A percentile compares a stretch with the other conserved stretches of the same genome.
These are phyloP conservation scores for Nemania sp. DNA, from an alignment of 2,329 filamentous ascomycete species.

Conservation along the genomic window DNA sequence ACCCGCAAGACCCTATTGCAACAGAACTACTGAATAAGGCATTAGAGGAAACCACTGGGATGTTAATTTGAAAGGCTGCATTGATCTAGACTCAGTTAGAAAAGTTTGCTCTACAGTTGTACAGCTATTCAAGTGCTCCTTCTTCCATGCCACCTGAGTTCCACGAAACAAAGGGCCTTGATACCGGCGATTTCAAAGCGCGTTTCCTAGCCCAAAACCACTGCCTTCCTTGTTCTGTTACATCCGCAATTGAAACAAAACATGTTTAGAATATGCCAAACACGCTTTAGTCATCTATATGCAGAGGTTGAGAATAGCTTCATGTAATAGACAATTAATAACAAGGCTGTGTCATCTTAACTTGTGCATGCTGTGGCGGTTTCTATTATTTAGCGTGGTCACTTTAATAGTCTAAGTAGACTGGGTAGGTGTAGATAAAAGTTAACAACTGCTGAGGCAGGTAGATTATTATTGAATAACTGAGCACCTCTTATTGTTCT, in stretches of 20 bases:
- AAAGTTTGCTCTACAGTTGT: not conserved
- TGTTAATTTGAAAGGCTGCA: slow-evolving; percentile 38
- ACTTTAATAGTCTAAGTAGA: too few species aligned
- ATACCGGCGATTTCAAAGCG: not conserved
- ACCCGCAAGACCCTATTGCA: slow-evolving; percentile 83
- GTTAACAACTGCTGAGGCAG: too few species aligned
- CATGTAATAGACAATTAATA: too few species aligned
- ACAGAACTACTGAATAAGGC: slow-evolving; percentile 82
- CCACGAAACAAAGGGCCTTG: not conserved
- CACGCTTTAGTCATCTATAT: not conserved
- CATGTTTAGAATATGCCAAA: not conserved
- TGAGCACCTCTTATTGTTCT: too few species aligned
- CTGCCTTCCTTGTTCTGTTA: not conserved
- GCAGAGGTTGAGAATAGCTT: not conserved
- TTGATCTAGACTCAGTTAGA: not conserved
- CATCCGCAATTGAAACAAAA: not conserved
- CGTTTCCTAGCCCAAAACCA: not conserved
- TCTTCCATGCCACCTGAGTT: not conserved
- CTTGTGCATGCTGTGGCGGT: too few species aligned
- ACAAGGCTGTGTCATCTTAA: too few species aligned
- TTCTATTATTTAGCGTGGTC: too few species aligned
- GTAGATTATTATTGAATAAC: too few species aligned
- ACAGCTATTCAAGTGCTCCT: slow-evolving; percentile 2
- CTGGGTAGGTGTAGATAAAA: too few species aligned
- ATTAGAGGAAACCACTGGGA: slow-evolving; percentile 69